These are phyloP conservation scores for Fusarium domesticum DNA, from an alignment of 2,329 filamentous ascomycete genomes.

Conservation along the genomic window DNA sequence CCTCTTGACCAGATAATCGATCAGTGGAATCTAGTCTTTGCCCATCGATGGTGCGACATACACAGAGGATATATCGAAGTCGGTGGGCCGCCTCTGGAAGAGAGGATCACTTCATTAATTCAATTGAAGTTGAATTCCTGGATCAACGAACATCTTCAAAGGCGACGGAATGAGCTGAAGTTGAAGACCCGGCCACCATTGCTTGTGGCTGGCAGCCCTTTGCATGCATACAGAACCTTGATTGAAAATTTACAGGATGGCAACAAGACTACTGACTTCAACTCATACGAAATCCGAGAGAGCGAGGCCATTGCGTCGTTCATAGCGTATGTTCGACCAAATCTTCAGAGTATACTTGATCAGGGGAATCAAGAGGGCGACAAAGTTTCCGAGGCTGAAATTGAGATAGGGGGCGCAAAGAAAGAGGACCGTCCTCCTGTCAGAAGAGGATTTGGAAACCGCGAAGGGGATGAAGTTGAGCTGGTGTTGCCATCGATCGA, in stretches of 20 bases:
- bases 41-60: conserved; percentile 3
- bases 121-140: conserved; percentile 1
- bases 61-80: conserved; percentile 5
- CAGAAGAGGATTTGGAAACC: background rate
- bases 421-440: too few relatives aligned
- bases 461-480: background rate
- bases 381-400: too few relatives aligned
- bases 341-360: background rate
- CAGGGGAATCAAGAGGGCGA: too few relatives aligned
- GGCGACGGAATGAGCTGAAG: conserved; percentile 5
- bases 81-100: background rate
- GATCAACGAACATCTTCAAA: background rate
- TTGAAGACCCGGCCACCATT: background rate
- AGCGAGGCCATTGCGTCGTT: conserved; percentile 16
- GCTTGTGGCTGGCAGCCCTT: background rate
- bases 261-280: background rate
- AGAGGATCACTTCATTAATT: background rate
- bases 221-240: background rate
- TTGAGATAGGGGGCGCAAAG: too few relatives aligned
- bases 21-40: conserved; percentile 19
- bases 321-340: conserved; percentile 10
- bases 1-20: conserved; percentile 14
- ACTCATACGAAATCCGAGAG: conserved; percentile 3
- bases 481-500: background rate
- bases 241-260: background rate